These are phyloP conservation scores for Zoysia japonica DNA, from an alignment of 176 grass and related monocot species.

Conservation along the genomic window DNA sequence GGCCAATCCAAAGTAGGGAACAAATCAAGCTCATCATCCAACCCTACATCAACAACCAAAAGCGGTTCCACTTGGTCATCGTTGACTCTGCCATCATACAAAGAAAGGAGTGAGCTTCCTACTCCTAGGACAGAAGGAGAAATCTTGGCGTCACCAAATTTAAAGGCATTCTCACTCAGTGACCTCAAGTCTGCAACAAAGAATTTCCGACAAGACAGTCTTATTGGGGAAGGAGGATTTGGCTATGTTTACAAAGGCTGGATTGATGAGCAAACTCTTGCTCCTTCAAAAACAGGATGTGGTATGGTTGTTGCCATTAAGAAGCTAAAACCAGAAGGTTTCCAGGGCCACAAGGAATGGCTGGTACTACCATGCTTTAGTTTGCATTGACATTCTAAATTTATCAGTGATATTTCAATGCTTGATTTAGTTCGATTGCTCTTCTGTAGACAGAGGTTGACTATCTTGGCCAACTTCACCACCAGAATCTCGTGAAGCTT, in stretches of 20 bases:
- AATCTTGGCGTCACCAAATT: constrained; percentile 58
- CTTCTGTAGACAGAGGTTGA: constrained; percentile 78
- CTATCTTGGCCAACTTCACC: constrained; percentile 83
- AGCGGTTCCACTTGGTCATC: constrained; percentile 40
- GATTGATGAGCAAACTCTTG: constrained; percentile 62
- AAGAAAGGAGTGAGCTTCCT: constrained; percentile 47
- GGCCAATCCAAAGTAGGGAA: constrained; percentile 57
- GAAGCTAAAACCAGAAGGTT: constrained; percentile 66
- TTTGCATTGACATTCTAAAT: constrained; percentile 5
- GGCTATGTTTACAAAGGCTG: constrained; percentile 71
- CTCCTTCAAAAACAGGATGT: constrained; percentile 53
- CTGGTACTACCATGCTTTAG: constrained; percentile 42
- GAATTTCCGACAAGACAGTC: constrained; percentile 57
- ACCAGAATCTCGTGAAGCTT: constrained; percentile 84
- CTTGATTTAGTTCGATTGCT: background rate
- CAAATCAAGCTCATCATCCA: constrained; percentile 55
- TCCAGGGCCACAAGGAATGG: constrained; percentile 76
- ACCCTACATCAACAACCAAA: constrained; percentile 39
- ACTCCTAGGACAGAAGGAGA: constrained; percentile 71
- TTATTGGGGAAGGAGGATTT: constrained; percentile 71
- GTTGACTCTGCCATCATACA: constrained; percentile 60
- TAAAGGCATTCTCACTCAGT: constrained; percentile 52
- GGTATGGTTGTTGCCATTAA: constrained; percentile 62
- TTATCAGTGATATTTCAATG: constrained; percentile 2
- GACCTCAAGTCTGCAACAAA: constrained; percentile 49